phyloP scores from a whole-genome alignment of 805 yeast genomes.

The Starmerella sirachaensis region DNA sequence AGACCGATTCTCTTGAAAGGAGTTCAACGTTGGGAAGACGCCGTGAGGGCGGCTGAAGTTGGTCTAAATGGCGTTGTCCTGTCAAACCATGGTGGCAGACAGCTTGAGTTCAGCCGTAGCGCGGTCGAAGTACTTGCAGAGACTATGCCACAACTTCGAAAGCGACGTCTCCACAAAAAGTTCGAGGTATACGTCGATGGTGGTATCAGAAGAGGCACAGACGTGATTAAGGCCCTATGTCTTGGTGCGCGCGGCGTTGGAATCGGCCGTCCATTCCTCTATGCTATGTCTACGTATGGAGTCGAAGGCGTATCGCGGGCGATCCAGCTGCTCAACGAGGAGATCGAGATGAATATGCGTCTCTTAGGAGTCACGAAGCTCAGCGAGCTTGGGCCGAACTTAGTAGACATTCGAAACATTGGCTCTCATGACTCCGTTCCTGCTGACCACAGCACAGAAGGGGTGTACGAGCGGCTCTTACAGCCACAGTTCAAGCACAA shows the following conservation, averaged over 20 bases:
- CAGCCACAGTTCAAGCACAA: conserved; percentile 20
- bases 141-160: conserved; percentile 38
- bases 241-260: conserved; percentile 70
- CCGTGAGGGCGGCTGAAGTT: conserved; percentile 53
- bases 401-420: conserved; percentile 46
- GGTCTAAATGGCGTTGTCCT: conserved; percentile 71
- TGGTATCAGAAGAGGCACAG: conserved; percentile 67
- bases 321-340: conserved; percentile 55
- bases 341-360: conserved; percentile 66
- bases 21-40: conserved; percentile 74
- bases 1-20: conserved; percentile 54
- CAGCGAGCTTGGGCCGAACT: conserved; percentile 45
- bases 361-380: conserved; percentile 58
- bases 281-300: conserved; percentile 72
- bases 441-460: conserved; percentile 15
- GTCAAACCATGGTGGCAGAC: conserved; percentile 87
- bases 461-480: conserved; percentile 21
- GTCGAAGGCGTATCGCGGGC: conserved; percentile 59
- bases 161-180: conserved; percentile 30
- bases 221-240: conserved; percentile 62
- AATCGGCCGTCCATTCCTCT: conserved; percentile 62
- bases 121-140: conserved; percentile 63
- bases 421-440: conserved; percentile 25
- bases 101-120: conserved; percentile 70
- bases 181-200: conserved; percentile 64